Conservation (phyloP, 495 filamentous ascomycete genomes). For the Talaromyces thailandensis region DNA sequence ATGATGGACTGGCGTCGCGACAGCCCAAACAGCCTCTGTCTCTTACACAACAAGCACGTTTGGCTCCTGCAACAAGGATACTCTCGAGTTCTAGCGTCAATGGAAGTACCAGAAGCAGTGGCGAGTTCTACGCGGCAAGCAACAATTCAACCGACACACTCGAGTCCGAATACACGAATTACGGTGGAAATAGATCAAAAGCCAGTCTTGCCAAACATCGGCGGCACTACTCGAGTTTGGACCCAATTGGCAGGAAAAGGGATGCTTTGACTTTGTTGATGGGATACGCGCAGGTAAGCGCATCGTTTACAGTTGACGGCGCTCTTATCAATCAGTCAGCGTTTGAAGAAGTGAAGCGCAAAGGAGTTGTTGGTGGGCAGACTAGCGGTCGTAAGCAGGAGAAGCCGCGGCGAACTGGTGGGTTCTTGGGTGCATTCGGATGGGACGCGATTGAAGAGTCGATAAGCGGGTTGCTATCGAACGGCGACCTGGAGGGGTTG, state of each 20-base stretch:
- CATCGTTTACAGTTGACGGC: constrained; percentile 84
- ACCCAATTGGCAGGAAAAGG: constrained; percentile 29
- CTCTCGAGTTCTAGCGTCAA: constrained; percentile 62
- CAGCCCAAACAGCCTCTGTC: constrained; percentile 11
- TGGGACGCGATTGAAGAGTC: constrained; percentile 88
- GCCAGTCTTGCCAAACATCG: constrained; percentile 43
- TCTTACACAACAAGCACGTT: constrained; percentile 34
- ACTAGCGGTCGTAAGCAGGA: constrained; percentile 29
- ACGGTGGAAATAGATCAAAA: constrained; percentile 41
- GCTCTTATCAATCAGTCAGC: constrained; percentile 81
- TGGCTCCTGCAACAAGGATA: constrained; percentile 57
- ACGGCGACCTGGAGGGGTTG: constrained; percentile 79
- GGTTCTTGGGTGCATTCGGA: constrained; percentile 74
- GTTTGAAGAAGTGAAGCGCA: constrained; percentile 93
- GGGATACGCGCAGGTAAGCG: constrained; percentile 94
- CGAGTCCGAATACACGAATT: constrained; percentile 78
- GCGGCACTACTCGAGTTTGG: constrained; percentile 53
- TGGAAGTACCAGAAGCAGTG: constrained; percentile 67
- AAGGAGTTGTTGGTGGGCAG: constrained; percentile 72
- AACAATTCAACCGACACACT: constrained; percentile 92
- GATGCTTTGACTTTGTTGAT: constrained; percentile 81
- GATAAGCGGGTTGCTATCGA: constrained; percentile 75
- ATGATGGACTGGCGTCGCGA: constrained; percentile 12
- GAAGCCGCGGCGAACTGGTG: constrained; percentile 63
- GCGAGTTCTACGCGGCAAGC: constrained; percentile 88